These are phyloP conservation scores for Fusarium veterinarium DNA, from an alignment of 2,329 filamentous ascomycete species.

Conservation along the genomic window DNA sequence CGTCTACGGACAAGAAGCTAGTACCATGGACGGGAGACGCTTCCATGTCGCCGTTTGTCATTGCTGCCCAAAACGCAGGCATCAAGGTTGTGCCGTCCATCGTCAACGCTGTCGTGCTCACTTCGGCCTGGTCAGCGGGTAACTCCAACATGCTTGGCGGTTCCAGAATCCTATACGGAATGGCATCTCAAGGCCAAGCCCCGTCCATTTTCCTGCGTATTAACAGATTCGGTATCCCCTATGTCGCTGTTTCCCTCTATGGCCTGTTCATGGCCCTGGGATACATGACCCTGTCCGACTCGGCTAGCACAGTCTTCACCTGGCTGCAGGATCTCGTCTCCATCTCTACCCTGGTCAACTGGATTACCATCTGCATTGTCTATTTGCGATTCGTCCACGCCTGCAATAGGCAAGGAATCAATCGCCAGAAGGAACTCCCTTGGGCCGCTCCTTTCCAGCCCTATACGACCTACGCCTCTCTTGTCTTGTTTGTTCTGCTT, in stretches of 20 bases:
- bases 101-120: slow-evolving; percentile 10
- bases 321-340: slow-evolving; percentile 9
- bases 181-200: slow-evolving; percentile 1
- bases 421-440: slow-evolving; percentile 11
- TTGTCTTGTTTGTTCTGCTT: neutral
- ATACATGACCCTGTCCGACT: slow-evolving; percentile 4
- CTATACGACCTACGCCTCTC: neutral
- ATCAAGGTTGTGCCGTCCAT: slow-evolving; percentile 3
- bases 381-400: neutral
- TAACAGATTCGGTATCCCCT: slow-evolving; percentile 9
- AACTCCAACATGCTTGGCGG: slow-evolving; percentile 5
- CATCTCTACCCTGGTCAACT: slow-evolving; percentile 4
- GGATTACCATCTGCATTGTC: neutral
- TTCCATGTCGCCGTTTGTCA: slow-evolving; percentile 2
- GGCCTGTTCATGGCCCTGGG: slow-evolving; percentile 1
- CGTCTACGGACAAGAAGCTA: neutral
- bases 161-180: neutral
- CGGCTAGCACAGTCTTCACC: slow-evolving; percentile 2
- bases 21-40: neutral
- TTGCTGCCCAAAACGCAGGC: neutral
- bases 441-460: slow-evolving; percentile 5
- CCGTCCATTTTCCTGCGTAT: neutral
- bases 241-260: neutral
- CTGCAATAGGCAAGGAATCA: neutral
- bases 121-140: slow-evolving; percentile 1